These are phyloP conservation scores for Striga hermonthica DNA, from an alignment of 305 asterid species.

Conservation along the genomic window DNA sequence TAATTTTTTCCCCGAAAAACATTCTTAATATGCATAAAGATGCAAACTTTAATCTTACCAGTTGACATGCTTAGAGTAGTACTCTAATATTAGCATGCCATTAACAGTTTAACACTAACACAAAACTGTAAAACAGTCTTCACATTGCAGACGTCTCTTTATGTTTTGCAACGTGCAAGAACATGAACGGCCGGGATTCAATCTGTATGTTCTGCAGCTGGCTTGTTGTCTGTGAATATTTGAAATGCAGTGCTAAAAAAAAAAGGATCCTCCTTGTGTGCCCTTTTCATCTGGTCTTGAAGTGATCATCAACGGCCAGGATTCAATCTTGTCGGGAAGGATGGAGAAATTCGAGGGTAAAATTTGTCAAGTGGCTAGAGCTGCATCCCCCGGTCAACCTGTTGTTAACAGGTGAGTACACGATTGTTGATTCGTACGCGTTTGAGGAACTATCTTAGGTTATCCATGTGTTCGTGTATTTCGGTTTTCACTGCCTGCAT, in stretches of 20 bases:
- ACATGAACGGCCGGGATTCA: no score
- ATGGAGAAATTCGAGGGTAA: conserved; percentile 80
- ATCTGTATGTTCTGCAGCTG: no score
- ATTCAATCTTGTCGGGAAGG: conserved; percentile 70
- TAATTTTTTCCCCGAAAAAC: no score
- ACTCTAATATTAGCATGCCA: no score
- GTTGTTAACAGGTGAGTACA: conserved; percentile 54
- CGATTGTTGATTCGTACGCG: conserved; percentile 58
- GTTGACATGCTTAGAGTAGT: no score
- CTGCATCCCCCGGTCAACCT: conserved; percentile 52
- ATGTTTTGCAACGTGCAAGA: conserved; percentile 65
- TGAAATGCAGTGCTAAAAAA: conserved; percentile 69
- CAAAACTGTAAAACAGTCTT: conserved; percentile 37
- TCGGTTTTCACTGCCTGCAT: conserved; percentile 51
- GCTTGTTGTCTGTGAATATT: conserved; percentile 57
- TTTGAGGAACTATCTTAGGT: conserved; percentile 73
- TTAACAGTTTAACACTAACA: neutral
- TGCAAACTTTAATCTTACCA: no score
- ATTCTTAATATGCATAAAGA: no score
- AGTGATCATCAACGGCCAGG: conserved; percentile 57
- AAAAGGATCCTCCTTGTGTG: conserved; percentile 69
- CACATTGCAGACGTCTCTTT: conserved; percentile 67
- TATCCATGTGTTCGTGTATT: conserved; percentile 51
- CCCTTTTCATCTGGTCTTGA: conserved; percentile 51
- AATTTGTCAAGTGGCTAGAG: conserved; percentile 56